These are phyloP conservation scores for Parastagonospora avenae DNA, from an alignment of 2,329 filamentous ascomycete genomes.

Conservation along the genomic window DNA sequence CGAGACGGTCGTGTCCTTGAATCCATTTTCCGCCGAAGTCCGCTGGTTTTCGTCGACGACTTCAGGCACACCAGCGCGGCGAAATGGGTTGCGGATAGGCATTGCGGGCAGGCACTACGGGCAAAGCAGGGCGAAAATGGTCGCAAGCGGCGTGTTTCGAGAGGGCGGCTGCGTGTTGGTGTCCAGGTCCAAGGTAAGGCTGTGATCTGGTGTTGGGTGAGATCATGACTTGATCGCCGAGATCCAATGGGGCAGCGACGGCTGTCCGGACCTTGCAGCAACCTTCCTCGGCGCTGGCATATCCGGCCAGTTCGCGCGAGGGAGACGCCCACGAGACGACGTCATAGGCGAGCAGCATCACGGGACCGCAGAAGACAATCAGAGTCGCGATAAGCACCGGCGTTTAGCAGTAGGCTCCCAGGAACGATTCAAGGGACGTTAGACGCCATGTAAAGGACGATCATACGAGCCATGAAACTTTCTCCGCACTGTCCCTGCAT, in stretches of 20 bases:
- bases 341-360: slow-evolving; percentile 10
- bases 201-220: slow-evolving; percentile 14
- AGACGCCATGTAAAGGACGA: slow-evolving; percentile 8
- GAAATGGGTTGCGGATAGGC: slow-evolving; percentile 51
- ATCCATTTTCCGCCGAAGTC: slow-evolving; percentile 37
- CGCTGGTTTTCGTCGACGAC: slow-evolving; percentile 39
- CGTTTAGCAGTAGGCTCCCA: not conserved
- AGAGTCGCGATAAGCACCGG: not conserved
- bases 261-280: slow-evolving; percentile 6
- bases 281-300: slow-evolving; percentile 10
- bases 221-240: slow-evolving; percentile 23
- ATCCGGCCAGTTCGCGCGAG: slow-evolving; percentile 14
- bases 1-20: slow-evolving; percentile 40
- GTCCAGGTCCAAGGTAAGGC: slow-evolving; percentile 13
- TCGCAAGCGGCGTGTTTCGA: slow-evolving; percentile 23
- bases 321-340: slow-evolving; percentile 6
- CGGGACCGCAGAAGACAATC: not conserved
- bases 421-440: slow-evolving; percentile 1
- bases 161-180: slow-evolving; percentile 21
- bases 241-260: slow-evolving; percentile 23
- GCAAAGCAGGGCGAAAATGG: slow-evolving; percentile 19
- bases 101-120: slow-evolving; percentile 28
- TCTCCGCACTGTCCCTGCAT: slow-evolving; percentile 32
- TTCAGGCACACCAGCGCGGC: slow-evolving; percentile 42
- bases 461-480: slow-evolving; percentile 14